A percentile compares a stretch with the other conserved stretches of the same genome.
These are phyloP conservation scores for Stephania yunnanensis DNA, from an alignment of 164 flowering plant species.

Conservation along the genomic window DNA sequence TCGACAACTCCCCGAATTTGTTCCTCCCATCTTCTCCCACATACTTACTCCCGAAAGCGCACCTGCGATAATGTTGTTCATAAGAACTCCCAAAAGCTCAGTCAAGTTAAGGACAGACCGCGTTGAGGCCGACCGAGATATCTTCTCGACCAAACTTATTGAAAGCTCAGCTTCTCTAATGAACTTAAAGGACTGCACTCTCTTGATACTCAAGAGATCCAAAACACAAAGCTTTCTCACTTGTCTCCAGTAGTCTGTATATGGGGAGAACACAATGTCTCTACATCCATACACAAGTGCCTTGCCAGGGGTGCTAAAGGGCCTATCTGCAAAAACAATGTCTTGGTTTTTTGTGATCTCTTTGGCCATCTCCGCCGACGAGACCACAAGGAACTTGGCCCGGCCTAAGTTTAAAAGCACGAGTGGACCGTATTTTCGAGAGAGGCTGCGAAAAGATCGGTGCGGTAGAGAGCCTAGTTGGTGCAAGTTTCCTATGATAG, in stretches of 20 bases:
- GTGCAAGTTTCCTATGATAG: conserved; percentile 10
- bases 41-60: background rate
- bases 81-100: no score
- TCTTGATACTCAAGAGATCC: conserved; percentile 7
- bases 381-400: conserved; percentile 9
- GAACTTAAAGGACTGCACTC: conserved; percentile 1
- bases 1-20: conserved; percentile 2
- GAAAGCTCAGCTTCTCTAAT: conserved; percentile 20
- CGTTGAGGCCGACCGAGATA: background rate
- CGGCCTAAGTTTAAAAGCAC: conserved; percentile 15
- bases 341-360: conserved; percentile 15
- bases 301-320: background rate
- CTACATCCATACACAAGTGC: conserved; percentile 11
- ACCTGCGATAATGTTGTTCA: no score
- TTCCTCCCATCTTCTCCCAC: background rate
- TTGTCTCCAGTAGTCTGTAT: conserved; percentile 11
- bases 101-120: no score
- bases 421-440: conserved; percentile 11
- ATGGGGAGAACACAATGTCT: conserved; percentile 5
- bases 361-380: conserved; percentile 12
- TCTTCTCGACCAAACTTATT: conserved; percentile 7
- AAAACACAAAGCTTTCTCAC: conserved; percentile 2
- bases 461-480: conserved; percentile 13
- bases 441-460: conserved; percentile 5
- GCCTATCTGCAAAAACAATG: conserved; percentile 6